These are phyloP conservation scores for Onygena corvina DNA, from an alignment of 2,329 filamentous ascomycete genomes.

Conservation along the genomic window DNA sequence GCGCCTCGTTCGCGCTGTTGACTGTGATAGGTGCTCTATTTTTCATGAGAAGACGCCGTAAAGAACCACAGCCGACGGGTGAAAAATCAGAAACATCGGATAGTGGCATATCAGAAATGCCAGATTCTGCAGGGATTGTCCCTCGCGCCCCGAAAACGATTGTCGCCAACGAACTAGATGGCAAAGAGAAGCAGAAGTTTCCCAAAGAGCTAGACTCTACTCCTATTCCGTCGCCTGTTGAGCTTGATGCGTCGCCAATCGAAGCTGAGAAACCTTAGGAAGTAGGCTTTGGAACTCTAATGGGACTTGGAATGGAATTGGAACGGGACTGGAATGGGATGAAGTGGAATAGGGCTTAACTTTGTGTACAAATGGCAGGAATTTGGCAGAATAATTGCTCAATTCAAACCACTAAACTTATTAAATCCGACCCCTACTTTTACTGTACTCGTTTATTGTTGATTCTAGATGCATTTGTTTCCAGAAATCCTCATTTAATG, in stretches of 20 bases:
- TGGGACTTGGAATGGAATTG: no score
- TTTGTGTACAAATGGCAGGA: no score
- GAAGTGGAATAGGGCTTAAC: no score
- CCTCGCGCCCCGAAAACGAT: neutral
- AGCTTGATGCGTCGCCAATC: constrained; percentile 1
- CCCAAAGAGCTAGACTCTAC: constrained; percentile 1
- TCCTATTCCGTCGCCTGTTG: constrained; percentile 1
- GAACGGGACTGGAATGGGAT: neutral
- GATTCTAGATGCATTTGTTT: no score
- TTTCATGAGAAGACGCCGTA: constrained; percentile 39
- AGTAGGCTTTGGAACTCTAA: neutral
- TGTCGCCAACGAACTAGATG: neutral
- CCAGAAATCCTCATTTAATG: neutral
- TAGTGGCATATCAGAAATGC: constrained; percentile 5
- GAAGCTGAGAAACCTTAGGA: neutral
- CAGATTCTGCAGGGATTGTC: neutral
- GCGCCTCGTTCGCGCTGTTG: constrained; percentile 60
- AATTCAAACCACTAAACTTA: no score
- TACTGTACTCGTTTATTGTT: no score
- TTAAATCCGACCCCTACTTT: no score
- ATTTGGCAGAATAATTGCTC: no score
- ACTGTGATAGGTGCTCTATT: constrained; percentile 48
- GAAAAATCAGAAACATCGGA: neutral
- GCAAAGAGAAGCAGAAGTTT: constrained; percentile 1
- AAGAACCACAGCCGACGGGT: no score